Evolutionary conservation across 352 stramenopile species (phyloP), one percentile per base, ranked within the genome.

Genomic region (Phytophthora tentaculata): DNA sequence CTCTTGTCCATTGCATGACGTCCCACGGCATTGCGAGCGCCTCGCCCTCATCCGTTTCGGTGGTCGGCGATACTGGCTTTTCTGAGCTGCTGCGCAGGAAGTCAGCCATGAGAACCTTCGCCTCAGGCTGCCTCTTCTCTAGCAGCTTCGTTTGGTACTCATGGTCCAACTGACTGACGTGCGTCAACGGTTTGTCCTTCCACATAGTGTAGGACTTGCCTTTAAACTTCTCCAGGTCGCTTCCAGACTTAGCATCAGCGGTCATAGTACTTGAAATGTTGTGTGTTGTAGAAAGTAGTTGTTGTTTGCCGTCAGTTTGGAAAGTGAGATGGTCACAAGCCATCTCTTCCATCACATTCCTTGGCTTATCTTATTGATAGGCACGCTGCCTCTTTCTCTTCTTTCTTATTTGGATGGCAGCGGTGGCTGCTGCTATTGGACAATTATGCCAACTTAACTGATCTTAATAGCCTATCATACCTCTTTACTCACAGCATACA

Each of bases 161-260:
- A 47, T 69, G 53, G 50, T 65, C 54, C 2, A 69, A 13, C 54
- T 52, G 61, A 8, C 52, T 59, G 48, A 63, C 55, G 20, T 73
- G 59, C 0, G 54, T 69, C 10, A 69, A 13, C 3, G 62, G 32
- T 20, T 73, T 69, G 26, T 65, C 60, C 17, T 61, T 69, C 48
- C 53, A 69, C 58, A 64, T 68, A 8, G 39, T 57, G 54, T 68
- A 73, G 16, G 41, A 61, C 41, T 67, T 70, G 2, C 35, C 61
- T 7, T 63, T 63, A 13, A 58, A 69, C 22, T 6, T 23, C 23
- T 69, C 61, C 2, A 69, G 45, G 16, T 35, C 52, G 24, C 52
- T 32, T 13, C 23, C 35, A 52, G 35, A 32, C 53, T 64, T 68
- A 24, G 61, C n/a, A n/a, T n/a, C n/a, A 20, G 45, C 23, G 14